Evolutionary conservation across 176 grass and related monocot species (phyloP), one percentile per base, ranked within the genome.

Genomic region (Chloris gayana): DNA sequence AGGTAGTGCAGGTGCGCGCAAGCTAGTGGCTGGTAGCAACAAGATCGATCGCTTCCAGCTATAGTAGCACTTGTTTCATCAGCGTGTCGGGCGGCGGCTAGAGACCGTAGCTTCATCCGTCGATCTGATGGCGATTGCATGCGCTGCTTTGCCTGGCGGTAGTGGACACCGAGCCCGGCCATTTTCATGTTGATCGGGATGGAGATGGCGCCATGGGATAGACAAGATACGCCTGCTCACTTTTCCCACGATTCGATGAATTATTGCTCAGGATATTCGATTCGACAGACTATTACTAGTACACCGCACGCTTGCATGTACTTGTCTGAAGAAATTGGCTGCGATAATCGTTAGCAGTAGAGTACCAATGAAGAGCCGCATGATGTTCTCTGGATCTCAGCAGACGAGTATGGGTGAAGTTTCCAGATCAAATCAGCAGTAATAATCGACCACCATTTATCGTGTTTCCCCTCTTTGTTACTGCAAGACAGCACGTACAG

Each of bases 61-160:
- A 27, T 26, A 13, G 2, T 37, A 22, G 64, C 38, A 38, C 29
- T 65, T 65, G 35, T 32, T 13, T 15, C 13, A 47, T 33, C 31
- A 38, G 33, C 17, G 13, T 39, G 62, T 80, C 14, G 75, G 61
- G 34, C 71, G 77, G 30, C n/a, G 70, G 38, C 31, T 84, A 69
- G 64, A 75, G 7, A 0, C 26, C n/a, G n/a, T 31, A 17, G 83
- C 18, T 74, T 24, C 66, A 77, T 74, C 39, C 41, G n/a, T 79
- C 70, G 7, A 64, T 54, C 82, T 89, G 46, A 38, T 63, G 33
- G 39, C 14, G 80, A 82, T 72, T n/a, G n/a, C n/a, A n/a, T 26
- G 68, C 14, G 17, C 1, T 50, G 37, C 14, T 4, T 62, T 27
- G 61, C 26, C 66, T 34, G 61, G 57, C 4, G 4, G 24, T 60